Evolutionary conservation across 805 yeast genomes (phyloP).

Genomic region (Wickerhamomyces ciferrii): DNA sequence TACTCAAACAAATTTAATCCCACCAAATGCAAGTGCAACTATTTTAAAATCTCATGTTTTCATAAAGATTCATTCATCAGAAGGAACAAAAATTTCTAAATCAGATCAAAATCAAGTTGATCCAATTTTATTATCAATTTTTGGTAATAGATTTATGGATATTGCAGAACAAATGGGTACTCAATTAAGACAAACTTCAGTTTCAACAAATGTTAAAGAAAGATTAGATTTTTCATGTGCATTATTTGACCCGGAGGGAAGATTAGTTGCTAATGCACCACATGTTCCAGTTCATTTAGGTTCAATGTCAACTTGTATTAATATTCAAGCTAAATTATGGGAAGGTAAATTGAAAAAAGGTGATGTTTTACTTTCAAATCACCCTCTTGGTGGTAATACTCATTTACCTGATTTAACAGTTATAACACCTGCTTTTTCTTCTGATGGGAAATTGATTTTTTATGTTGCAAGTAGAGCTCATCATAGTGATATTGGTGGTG

Average conservation of each 20-base stretch:
- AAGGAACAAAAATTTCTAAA: slow-evolving; percentile 1
- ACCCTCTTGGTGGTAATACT: slow-evolving; percentile 82
- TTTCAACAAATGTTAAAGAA: slow-evolving; percentile 80
- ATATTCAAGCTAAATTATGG: slow-evolving; percentile 64
- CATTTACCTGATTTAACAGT: slow-evolving; percentile 91
- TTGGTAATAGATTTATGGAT: slow-evolving; percentile 83
- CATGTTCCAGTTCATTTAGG: slow-evolving; percentile 86
- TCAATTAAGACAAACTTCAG: slow-evolving; percentile 73
- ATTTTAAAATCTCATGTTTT: slow-evolving; percentile 60
- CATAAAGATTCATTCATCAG: slow-evolving; percentile 25
- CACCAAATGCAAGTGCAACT: slow-evolving; percentile 54
- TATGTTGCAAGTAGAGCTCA: slow-evolving; percentile 95
- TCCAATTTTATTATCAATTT: slow-evolving; percentile 70
- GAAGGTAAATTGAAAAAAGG: slow-evolving; percentile 59
- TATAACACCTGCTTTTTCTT: slow-evolving; percentile 75
- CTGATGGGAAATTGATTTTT: slow-evolving; percentile 57
- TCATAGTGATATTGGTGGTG: slow-evolving; percentile 94
- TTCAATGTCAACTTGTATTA: slow-evolving; percentile 78
- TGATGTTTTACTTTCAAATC: slow-evolving; percentile 73
- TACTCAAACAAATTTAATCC: slow-evolving; percentile 74
- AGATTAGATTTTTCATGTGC: slow-evolving; percentile 85
- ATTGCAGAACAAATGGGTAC: slow-evolving; percentile 90
- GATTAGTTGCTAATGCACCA: slow-evolving; percentile 82
- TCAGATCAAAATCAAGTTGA: slow-evolving; percentile 36
- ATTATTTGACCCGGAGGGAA: slow-evolving; percentile 69